phyloP scores from a whole-genome alignment of 202 grass and related monocot genomes.

The Bolboschoenoplectus hybrid region DNA sequence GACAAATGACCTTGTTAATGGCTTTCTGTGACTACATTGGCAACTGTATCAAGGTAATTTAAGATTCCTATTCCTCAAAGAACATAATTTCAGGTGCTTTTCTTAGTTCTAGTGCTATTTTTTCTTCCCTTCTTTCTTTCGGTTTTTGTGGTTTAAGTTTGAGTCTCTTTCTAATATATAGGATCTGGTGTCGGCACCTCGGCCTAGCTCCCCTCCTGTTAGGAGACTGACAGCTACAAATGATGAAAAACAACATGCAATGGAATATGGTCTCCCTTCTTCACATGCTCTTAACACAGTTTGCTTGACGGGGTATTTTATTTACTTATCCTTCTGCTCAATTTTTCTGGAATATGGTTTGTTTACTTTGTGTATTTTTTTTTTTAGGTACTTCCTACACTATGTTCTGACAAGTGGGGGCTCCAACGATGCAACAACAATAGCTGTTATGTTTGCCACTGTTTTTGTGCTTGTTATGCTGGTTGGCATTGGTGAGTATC shows the following conservation, averaged over 20 bases:
- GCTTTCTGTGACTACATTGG: slow-evolving; percentile 94
- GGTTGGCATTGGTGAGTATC: slow-evolving; percentile 50
- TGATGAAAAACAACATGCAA: slow-evolving; percentile 95
- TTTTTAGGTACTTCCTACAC: slow-evolving; percentile 80
- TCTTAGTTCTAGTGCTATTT: not conserved
- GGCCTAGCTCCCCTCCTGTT: slow-evolving; percentile 85
- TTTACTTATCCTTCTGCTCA: slow-evolving; percentile 8
- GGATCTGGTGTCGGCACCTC: slow-evolving; percentile 85
- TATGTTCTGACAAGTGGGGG: slow-evolving; percentile 59
- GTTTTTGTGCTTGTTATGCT: slow-evolving; percentile 62
- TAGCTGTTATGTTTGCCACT: slow-evolving; percentile 46
- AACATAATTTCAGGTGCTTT: not conserved
- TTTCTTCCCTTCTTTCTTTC: not conserved
- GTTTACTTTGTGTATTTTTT: slow-evolving; percentile 1
- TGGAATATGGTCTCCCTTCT: slow-evolving; percentile 98
- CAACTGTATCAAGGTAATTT: slow-evolving; percentile 74
- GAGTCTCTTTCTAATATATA: slow-evolving; percentile 39
- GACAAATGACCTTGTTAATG: slow-evolving; percentile 94
- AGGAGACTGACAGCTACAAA: slow-evolving; percentile 78
- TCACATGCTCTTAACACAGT: slow-evolving; percentile 91
- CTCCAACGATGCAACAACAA: slow-evolving; percentile 31
- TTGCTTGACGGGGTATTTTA: slow-evolving; percentile 78
- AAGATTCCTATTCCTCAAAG: slow-evolving; percentile 21
- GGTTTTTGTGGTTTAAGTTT: slow-evolving; percentile 4
- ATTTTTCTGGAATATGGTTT: not conserved